Evolutionary conservation across 2,329 filamentous ascomycete genomes (phyloP).

Genomic region (Pestalotiopsis sp.): DNA sequence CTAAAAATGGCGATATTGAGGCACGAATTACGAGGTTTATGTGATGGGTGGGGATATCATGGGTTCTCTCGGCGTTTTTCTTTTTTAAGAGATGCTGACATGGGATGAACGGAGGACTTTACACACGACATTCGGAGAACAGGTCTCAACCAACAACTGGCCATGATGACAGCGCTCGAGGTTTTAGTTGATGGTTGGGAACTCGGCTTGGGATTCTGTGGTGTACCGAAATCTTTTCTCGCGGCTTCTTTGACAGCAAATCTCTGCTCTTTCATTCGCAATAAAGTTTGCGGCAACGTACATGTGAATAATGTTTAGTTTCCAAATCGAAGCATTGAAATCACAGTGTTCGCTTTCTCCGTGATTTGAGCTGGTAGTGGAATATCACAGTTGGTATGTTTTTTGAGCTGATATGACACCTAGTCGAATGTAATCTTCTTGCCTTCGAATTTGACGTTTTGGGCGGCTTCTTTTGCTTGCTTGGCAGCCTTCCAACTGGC

Average conservation of each 20-base stretch:
- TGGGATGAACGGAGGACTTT: background rate
- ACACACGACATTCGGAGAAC: background rate
- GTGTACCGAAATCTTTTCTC: background rate
- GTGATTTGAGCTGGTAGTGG: too few species aligned
- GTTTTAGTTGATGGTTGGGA: background rate
- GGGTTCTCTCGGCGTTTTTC: too few species aligned
- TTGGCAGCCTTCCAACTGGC: conserved; percentile 68
- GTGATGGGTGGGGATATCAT: too few species aligned
- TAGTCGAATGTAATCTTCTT: conserved; percentile 64
- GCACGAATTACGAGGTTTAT: too few species aligned
- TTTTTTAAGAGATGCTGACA: too few species aligned
- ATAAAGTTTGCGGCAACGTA: too few species aligned
- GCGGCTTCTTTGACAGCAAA: too few species aligned
- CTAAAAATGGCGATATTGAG: too few species aligned
- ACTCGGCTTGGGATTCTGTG: background rate
- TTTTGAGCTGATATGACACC: conserved; percentile 19
- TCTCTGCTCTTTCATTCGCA: too few species aligned
- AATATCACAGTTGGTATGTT: background rate
- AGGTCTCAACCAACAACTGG: background rate
- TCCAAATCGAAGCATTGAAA: too few species aligned
- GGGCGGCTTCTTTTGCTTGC: conserved; percentile 60
- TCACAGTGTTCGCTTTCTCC: too few species aligned
- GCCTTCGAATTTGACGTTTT: conserved; percentile 55
- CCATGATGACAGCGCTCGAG: background rate
- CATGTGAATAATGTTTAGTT: too few species aligned